Evolutionary conservation across 441 rosid genomes (phyloP).

Genomic region (Adansonia grandidieri): DNA sequence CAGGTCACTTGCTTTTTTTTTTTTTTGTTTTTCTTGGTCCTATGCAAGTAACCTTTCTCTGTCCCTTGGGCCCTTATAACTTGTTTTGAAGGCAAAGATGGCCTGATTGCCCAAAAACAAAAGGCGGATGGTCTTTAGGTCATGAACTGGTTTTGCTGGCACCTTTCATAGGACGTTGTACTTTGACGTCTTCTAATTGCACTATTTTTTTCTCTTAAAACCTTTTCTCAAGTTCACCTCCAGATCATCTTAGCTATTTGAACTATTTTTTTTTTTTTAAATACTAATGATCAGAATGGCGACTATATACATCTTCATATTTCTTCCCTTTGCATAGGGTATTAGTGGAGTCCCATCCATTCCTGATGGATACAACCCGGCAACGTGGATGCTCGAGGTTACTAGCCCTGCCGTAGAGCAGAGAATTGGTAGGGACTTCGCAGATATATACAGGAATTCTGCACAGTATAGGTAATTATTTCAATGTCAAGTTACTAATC

Average conservation of each 20-base stretch:
- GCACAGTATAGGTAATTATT: constrained; percentile 53
- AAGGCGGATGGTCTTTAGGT: too few species aligned
- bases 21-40: too few species aligned
- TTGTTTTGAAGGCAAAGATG: background rate
- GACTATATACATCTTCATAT: background rate
- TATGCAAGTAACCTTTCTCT: too few species aligned
- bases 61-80: too few species aligned
- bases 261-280: too few species aligned
- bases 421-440: constrained; percentile 53
- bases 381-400: constrained; percentile 88
- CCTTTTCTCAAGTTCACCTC: too few species aligned
- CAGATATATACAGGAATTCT: constrained; percentile 55
- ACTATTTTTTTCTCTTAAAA: too few species aligned
- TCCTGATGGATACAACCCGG: constrained; percentile 65
- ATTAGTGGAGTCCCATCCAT: constrained; percentile 59
- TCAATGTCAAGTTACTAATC: background rate
- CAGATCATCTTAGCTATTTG: too few species aligned
- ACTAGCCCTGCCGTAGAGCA: constrained; percentile 62
- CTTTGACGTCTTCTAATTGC: too few species aligned
- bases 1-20: constrained; percentile 55
- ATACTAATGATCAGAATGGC: background rate
- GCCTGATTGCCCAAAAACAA: too few species aligned
- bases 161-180: too few species aligned
- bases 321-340: constrained; percentile 36
- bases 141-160: too few species aligned